Evolutionary conservation across 2,329 filamentous ascomycete genomes (phyloP).

Genomic region (Sporothrix dimorphospora): DNA sequence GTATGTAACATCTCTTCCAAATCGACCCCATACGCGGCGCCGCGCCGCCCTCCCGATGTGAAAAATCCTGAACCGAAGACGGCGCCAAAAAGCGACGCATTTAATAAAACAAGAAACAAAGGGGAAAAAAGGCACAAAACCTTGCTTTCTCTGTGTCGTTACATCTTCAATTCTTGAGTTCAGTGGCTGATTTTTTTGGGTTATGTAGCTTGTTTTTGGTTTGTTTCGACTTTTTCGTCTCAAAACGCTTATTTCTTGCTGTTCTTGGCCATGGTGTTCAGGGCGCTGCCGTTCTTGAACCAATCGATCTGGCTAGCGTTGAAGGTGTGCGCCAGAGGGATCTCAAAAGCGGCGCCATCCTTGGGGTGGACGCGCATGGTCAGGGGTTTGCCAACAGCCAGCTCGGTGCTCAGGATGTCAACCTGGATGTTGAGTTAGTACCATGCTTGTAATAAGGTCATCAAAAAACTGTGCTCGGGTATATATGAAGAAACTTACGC

Average conservation of each 20-base stretch:
- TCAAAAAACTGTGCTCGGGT: not conserved
- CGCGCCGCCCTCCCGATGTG: not conserved
- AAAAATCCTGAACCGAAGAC: slow-evolving; percentile 8
- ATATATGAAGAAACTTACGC: slow-evolving; percentile 50
- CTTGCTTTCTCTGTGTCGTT: slow-evolving; percentile 8
- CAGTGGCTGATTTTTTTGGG: slow-evolving; percentile 6
- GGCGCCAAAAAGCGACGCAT: not conserved
- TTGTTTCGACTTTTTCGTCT: not conserved
- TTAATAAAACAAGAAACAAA: slow-evolving; percentile 13
- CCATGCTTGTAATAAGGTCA: not conserved
- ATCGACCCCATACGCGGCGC: not conserved
- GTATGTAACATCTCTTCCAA: slow-evolving; percentile 18
- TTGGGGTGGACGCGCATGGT: slow-evolving; percentile 91
- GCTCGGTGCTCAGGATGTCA: slow-evolving; percentile 84
- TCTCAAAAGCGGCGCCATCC: slow-evolving; percentile 77
- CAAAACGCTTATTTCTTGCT: not conserved
- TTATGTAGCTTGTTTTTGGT: slow-evolving; percentile 8
- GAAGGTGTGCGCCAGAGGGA: slow-evolving; percentile 92
- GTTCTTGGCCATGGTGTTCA: slow-evolving; percentile 96
- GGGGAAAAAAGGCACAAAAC: not conserved
- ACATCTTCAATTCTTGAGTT: not conserved
- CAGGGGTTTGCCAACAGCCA: slow-evolving; percentile 90
- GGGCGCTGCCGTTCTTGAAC: slow-evolving; percentile 97
- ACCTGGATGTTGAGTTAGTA: slow-evolving; percentile 50
- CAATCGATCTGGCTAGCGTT: slow-evolving; percentile 97